These are phyloP conservation scores for Stephania japonica DNA, from an alignment of 164 flowering plant species.

Conservation along the genomic window DNA sequence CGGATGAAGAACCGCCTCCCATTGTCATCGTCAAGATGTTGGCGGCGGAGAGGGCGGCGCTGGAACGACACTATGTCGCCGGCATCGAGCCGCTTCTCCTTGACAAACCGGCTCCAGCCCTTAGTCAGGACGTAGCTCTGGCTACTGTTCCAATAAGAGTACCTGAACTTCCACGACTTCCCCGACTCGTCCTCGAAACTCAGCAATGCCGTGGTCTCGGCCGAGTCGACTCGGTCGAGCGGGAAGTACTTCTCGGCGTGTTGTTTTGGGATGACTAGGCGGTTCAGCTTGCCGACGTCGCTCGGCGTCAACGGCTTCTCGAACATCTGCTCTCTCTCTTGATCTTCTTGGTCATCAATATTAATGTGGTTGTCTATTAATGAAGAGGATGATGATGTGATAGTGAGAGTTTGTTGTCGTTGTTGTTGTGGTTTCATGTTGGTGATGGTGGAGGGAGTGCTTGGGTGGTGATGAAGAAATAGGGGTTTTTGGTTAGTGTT, in stretches of 20 bases:
- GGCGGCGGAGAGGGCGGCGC: slow-evolving; percentile 21
- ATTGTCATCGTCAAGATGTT: not conserved
- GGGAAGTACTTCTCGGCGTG: slow-evolving; percentile 92
- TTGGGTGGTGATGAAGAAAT: not conserved
- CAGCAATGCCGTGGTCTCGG: slow-evolving; percentile 45
- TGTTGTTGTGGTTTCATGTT: slow-evolving; percentile 5
- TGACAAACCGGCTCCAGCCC: slow-evolving; percentile 92
- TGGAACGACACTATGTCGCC: slow-evolving; percentile 71
- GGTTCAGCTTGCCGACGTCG: slow-evolving; percentile 93
- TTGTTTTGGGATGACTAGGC: slow-evolving; percentile 93
- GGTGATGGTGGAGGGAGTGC: too few species aligned
- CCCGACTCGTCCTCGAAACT: slow-evolving; percentile 79
- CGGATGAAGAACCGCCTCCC: slow-evolving; percentile 45
- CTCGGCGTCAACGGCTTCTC: slow-evolving; percentile 91
- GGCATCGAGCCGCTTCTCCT: slow-evolving; percentile 82
- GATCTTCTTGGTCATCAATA: not conserved
- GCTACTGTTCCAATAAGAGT: slow-evolving; percentile 94
- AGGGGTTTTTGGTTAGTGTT: not conserved
- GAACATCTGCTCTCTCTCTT: slow-evolving; percentile 43
- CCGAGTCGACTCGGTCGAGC: slow-evolving; percentile 31
- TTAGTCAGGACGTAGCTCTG: slow-evolving; percentile 93
- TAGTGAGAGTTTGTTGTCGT: not conserved
- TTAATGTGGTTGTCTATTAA: too few species aligned
- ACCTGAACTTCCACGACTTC: slow-evolving; percentile 71
- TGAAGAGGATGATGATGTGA: too few species aligned